These are phyloP conservation scores for Neonectria sp. DNA, from an alignment of 2,329 filamentous ascomycete species.

Conservation along the genomic window DNA sequence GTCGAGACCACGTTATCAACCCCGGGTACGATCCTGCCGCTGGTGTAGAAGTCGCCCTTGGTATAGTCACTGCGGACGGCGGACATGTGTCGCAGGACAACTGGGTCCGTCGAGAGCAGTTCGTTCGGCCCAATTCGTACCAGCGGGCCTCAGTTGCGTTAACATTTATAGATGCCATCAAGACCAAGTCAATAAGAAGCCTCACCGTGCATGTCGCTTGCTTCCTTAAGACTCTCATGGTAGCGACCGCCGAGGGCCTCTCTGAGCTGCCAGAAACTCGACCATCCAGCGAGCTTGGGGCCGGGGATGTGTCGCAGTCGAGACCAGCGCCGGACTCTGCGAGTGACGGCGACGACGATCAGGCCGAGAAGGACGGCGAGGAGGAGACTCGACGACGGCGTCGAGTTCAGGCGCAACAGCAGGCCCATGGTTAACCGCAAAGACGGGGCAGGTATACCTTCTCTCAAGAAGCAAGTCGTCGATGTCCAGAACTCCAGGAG, in stretches of 20 bases:
- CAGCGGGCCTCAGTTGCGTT: constrained; percentile 48
- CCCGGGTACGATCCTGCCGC: constrained; percentile 66
- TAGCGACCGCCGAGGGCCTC: constrained; percentile 48
- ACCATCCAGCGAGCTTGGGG: constrained; percentile 45
- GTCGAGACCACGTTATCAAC: constrained; percentile 68
- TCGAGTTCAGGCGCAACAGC: constrained; percentile 7
- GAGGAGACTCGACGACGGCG: constrained; percentile 14
- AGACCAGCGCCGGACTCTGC: constrained; percentile 43
- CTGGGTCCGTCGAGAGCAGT: constrained; percentile 57
- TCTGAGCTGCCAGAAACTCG: constrained; percentile 49
- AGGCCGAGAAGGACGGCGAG: constrained; percentile 11
- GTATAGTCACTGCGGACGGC: constrained; percentile 55
- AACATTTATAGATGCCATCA: background rate
- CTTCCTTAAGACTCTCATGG: constrained; percentile 45
- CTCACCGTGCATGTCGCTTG: constrained; percentile 46
- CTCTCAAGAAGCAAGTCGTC: background rate
- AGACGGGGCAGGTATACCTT: background rate
- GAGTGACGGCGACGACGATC: background rate
- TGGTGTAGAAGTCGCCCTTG: constrained; percentile 62
- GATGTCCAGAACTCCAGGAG: background rate
- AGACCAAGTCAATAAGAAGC: rapidly evolving
- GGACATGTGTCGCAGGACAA: constrained; percentile 55
- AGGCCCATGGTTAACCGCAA: constrained; percentile 32
- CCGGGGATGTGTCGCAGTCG: constrained; percentile 50
- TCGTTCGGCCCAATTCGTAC: constrained; percentile 61